Evolutionary conservation across 768 basidiomycete genomes (phyloP).

Genomic region (Fomitopsis serialis): DNA sequence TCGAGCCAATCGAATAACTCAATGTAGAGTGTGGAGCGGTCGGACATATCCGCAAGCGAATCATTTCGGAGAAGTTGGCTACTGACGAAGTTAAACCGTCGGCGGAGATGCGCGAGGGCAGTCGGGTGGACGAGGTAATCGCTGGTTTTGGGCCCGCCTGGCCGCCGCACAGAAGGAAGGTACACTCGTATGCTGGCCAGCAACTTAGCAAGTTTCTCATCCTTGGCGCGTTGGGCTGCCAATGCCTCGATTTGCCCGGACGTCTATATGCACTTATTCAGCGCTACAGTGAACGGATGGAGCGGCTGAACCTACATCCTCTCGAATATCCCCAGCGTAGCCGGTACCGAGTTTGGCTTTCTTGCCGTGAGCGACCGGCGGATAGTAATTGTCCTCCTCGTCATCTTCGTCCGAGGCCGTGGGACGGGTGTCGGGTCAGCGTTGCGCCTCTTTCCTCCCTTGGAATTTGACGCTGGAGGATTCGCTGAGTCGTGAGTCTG

Average conservation of each 20-base stretch:
- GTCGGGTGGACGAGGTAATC: conserved; percentile 94
- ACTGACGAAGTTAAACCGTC: conserved; percentile 86
- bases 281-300: conserved; percentile 2
- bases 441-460: conserved; percentile 38
- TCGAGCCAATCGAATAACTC: conserved; percentile 91
- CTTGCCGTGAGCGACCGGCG: conserved; percentile 41
- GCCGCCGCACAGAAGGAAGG: conserved; percentile 75
- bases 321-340: conserved; percentile 77
- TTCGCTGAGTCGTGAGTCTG: conserved; percentile 35
- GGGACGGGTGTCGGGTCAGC: conserved; percentile 21
- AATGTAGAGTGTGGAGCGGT: conserved; percentile 78
- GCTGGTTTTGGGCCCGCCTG: conserved; percentile 72
- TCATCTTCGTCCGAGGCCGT: conserved; percentile 34
- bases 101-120: conserved; percentile 82
- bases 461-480: conserved; percentile 22
- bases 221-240: conserved; percentile 66
- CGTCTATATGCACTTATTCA: conserved; percentile 39
- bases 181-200: conserved; percentile 73
- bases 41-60: conserved; percentile 92
- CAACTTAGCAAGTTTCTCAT: conserved; percentile 65
- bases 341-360: conserved; percentile 79
- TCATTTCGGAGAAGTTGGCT: conserved; percentile 86
- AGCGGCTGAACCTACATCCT: conserved; percentile 60
- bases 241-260: conserved; percentile 78
- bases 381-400: conserved; percentile 47